Evolutionary conservation across 2,329 filamentous ascomycete species (phyloP), one percentile per base, ranked within the genome.

Genomic region (Aspergillus ibericus): DNA sequence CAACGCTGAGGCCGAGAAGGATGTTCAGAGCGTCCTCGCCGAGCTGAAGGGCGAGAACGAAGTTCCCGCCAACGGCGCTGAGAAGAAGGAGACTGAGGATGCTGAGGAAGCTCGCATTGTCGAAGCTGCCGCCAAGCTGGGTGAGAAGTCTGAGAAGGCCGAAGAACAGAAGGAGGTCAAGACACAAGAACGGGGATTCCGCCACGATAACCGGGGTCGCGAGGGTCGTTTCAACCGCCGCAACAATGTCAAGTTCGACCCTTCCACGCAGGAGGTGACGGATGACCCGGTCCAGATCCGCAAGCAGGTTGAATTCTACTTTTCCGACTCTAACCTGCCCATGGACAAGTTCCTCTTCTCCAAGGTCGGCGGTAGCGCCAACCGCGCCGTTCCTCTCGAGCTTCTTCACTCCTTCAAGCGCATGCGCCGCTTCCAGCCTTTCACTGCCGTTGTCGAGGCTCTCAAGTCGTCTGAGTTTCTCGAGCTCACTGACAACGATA

Each of bases 261-360:
- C 90, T 51, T 86, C 86, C 50, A 75, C 81, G 35, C 84, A 86
- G 63, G 80, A 87, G 54, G 88, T 91, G 71, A 89, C 88, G 22
- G 87, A 89, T 68, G 91, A 97, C 75, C 90, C 90, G 1, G 82
- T 82, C 22, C 85, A 89, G 77, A 96, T 97, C 70, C 89, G 91
- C 74, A 88, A 88, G 72, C 93, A 96, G 89, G 91, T 96, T 68
- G 92, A 97, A 74, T 97, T 96, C 77, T 97, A 97, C 83, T 96
- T 97, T 78, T 90, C 90, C 70, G 90, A 96, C 75, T 90, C 88
- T 70, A 97, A 97, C 78, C 85, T 99, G 36, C 88, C 89, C 53
- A 87, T 86, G 70, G 96, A 99, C 78, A 90, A 92, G 75, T 96
- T 91, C 80, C 84, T 99, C 67, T 90, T 92, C 81, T 82, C 86